Evolutionary conservation across 176 grass and related monocot genomes (phyloP), one percentile per base, ranked within the genome.

Genomic region (Otatea glauca): DNA sequence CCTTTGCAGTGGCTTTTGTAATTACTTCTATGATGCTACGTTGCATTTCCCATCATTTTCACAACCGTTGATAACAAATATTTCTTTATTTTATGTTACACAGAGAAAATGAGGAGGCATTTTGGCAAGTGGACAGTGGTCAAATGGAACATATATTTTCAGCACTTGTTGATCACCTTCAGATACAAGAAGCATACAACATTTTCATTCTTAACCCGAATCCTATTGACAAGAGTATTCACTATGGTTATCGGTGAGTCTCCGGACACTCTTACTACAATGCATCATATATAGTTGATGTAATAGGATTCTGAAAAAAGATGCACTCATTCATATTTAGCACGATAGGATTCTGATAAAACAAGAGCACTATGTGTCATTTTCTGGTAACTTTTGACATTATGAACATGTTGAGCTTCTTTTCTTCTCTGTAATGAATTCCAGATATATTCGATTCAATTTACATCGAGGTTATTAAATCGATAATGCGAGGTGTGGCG

Each of bases 161-260:
- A 59, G 81, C 88, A 37, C 88, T 98, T 77, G 71, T 94, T 60
- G 92, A 95, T 41, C 88, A 98, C 70, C 93, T 98, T 87, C 93
- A 93, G 82, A 94, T 98, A 83, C 91, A 89, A 72, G 87, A 98
- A 85, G 89, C 93, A 72, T 98, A 98, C 86, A 98, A 95, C 61
- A 91, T 98, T 66, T 98, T 98, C 45, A 68, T 98, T 86, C 89
- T 98, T 72, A 98, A 98, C 66, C 93, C 96, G 29, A 98, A 92
- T 60, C 86, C 71, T 48, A 79, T 83, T 72, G 87, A 80, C 39
- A 95, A 90, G 60, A 85, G 34, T 72, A 54, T 70, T 87, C 88
- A 65, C 7, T 98, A 98, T 85, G 96, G 93, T 83, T 98, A 95
- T 90, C 90, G 96, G 94, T 92, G 79, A 85, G 92, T 86, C 17